Percentiles rank a stretch among this genome's conserved stretches.
phyloP scores from a whole-genome alignment of 2,329 filamentous ascomycete genomes.

The Penicillium capsulatum region DNA sequence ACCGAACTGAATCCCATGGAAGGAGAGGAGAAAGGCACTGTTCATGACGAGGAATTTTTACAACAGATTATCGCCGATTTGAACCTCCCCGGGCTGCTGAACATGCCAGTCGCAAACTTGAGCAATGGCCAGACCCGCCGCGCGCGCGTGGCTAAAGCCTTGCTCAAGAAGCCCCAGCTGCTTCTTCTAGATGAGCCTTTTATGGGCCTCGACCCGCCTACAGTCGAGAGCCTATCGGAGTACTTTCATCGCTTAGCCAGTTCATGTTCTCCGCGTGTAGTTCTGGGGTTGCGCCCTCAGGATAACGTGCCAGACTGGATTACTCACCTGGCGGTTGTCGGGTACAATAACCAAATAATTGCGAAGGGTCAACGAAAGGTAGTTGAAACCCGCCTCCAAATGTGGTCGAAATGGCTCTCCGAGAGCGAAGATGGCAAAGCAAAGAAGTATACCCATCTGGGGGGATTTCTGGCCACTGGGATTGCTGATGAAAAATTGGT shows the following conservation, averaged over 20 bases:
- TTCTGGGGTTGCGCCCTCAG: constrained; percentile 77
- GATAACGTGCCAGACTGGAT: constrained; percentile 88
- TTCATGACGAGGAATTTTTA: constrained; percentile 51
- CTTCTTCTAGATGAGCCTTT: constrained; percentile 90
- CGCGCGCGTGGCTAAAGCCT: constrained; percentile 79
- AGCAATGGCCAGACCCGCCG: constrained; percentile 90
- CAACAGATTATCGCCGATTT: constrained; percentile 65
- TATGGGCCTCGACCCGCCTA: constrained; percentile 89
- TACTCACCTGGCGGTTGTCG: constrained; percentile 72
- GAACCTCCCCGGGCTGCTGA: constrained; percentile 62
- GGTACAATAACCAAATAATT: constrained; percentile 61
- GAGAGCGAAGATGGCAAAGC: not conserved
- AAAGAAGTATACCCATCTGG: not conserved
- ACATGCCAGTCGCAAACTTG: constrained; percentile 80
- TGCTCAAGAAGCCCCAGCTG: constrained; percentile 74
- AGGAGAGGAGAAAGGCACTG: constrained; percentile 48
- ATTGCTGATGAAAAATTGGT: constrained; percentile 25
- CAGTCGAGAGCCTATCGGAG: constrained; percentile 68
- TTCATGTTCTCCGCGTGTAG: constrained; percentile 63
- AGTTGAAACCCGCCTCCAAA: constrained; percentile 47
- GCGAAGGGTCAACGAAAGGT: constrained; percentile 61
- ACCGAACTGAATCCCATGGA: constrained; percentile 74
- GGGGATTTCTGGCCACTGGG: constrained; percentile 15
- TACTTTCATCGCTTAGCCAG: constrained; percentile 63
- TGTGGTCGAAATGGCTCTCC: constrained; percentile 27